Evolutionary conservation across 2,329 filamentous ascomycete species (phyloP).

Genomic region (Penicillium sp.): DNA sequence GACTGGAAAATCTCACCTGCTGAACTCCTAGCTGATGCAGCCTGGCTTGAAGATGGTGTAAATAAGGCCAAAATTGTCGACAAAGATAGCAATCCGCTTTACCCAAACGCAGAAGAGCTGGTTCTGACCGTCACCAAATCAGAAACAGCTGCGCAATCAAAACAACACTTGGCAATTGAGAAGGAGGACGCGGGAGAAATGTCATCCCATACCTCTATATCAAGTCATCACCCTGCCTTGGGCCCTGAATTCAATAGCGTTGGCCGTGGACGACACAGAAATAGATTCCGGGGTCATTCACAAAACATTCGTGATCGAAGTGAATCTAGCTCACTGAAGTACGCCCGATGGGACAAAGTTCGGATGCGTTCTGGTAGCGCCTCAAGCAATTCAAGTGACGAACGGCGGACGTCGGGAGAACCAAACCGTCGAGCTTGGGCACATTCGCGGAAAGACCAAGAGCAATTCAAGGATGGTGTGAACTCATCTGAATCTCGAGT

Average conservation of each 20-base stretch:
- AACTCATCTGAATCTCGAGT: slow-evolving; percentile 6
- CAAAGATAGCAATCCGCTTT: slow-evolving; percentile 71
- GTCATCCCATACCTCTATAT: slow-evolving; percentile 34
- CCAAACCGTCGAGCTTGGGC: slow-evolving; percentile 4
- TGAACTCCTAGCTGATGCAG: slow-evolving; percentile 83
- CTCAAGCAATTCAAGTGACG: slow-evolving; percentile 59
- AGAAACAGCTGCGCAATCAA: slow-evolving; percentile 6
- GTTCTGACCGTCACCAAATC: slow-evolving; percentile 14
- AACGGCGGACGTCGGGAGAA: slow-evolving; percentile 15
- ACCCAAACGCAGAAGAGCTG: slow-evolving; percentile 31
- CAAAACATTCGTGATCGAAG: slow-evolving; percentile 56
- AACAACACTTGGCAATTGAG: slow-evolving; percentile 23
- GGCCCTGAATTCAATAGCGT: slow-evolving; percentile 49
- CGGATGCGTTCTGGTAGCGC: slow-evolving; percentile 51
- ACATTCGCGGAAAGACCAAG: slow-evolving; percentile 12
- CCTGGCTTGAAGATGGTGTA: slow-evolving; percentile 80
- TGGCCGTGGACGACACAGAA: slow-evolving; percentile 56
- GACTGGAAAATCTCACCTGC: slow-evolving; percentile 83
- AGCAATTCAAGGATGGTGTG: slow-evolving; percentile 9
- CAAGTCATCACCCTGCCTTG: slow-evolving; percentile 38
- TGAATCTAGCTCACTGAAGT: slow-evolving; percentile 49
- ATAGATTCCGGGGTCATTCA: slow-evolving; percentile 59
- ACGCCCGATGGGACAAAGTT: slow-evolving; percentile 54
- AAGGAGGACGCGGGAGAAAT: slow-evolving; percentile 17
- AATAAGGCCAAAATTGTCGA: slow-evolving; percentile 83